Evolutionary conservation across 116 monocot genomes (phyloP), one percentile per base, ranked within the genome.

Genomic region (Zostera marina): DNA sequence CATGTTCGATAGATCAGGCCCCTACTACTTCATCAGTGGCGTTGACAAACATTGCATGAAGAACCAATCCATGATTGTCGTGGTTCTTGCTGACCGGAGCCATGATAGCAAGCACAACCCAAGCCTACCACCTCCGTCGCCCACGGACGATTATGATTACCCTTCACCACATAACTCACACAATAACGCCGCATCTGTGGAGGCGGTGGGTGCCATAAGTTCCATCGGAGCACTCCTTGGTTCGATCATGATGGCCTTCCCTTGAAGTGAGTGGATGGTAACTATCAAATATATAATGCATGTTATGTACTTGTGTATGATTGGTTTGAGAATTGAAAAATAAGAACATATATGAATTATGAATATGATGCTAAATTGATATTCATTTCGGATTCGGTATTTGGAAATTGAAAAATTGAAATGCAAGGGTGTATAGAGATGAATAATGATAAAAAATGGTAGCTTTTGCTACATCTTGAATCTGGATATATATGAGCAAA

Each of bases 11-110:
- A 70, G 25, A 4, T 76, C 89, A 0, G 89, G 89, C 0, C 52
- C 74, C 0, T 73, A 67, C 74, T 85, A 73, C 75, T 96, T 96
- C 85, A 85, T 96, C 64, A 96, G 89, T 15, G 94, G 82, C 8
- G 40, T 62, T 40, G 61, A 73, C 3, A 67, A 51, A 11, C 77
- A 82, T 54, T 96, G 89, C 78, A 25, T 66, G 7, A 82, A 61
- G 65, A 73, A 79, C 42, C 84, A 94, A 61, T 70, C 70, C 1
- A 47, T 96, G 52, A 38, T 68, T 3, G 76, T 89, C 8, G 53
- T 74, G 9, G 85, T 96, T 26, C 43, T 89, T 68, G 76, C 76
- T 0, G 79, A 79, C 23, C 58, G 71, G 23, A 72, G 21, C 47
- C 68, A 51, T 41, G 7, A 22, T 8, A 25, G 59, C 41, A 17